A percentile compares a stretch with the other conserved stretches of the same genome.
phyloP scores from a whole-genome alignment of 2,329 filamentous ascomycete genomes.

The Cordyceps militaris region DNA sequence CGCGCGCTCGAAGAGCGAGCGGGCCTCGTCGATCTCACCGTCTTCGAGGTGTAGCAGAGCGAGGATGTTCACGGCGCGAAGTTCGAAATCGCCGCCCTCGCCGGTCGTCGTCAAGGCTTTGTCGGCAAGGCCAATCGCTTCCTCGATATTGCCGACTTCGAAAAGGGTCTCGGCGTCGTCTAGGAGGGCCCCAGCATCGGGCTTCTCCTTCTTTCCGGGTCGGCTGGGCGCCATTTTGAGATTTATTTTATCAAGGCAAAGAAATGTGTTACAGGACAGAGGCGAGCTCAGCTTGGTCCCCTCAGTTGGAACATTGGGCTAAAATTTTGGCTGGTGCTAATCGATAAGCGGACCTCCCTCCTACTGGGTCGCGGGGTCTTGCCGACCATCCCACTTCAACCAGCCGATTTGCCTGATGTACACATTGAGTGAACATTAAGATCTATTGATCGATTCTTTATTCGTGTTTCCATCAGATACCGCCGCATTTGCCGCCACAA shows the following conservation, averaged over 20 bases:
- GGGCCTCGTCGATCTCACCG: constrained; percentile 71
- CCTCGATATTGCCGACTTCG: constrained; percentile 35
- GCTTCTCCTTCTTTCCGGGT: constrained; percentile 30
- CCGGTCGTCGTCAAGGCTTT: constrained; percentile 38
- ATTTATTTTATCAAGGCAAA: neutral
- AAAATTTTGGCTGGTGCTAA: constrained; percentile 9
- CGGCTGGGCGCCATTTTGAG: constrained; percentile 35
- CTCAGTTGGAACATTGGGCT: constrained; percentile 7
- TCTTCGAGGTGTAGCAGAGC: constrained; percentile 78
- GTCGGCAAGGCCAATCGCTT: constrained; percentile 33
- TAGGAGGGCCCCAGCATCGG: constrained; percentile 26
- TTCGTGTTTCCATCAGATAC: neutral
- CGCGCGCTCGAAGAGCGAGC: constrained; percentile 64
- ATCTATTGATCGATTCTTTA: neutral
- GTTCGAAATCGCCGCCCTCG: constrained; percentile 41
- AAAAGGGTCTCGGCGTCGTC: constrained; percentile 36
- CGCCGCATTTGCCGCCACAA: constrained; percentile 32
- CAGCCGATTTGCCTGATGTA: neutral
- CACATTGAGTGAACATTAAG: neutral
- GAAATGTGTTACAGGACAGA: neutral
- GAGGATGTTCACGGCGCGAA: constrained; percentile 66
- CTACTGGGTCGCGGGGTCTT: neutral
- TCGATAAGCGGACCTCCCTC: constrained; percentile 11
- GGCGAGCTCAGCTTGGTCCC: neutral
- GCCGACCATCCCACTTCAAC: neutral